A percentile compares a stretch with the other conserved stretches of the same genome.
Conservation (phyloP, 2,329 filamentous ascomycete species). For the Aspergillus clavatus region DNA sequence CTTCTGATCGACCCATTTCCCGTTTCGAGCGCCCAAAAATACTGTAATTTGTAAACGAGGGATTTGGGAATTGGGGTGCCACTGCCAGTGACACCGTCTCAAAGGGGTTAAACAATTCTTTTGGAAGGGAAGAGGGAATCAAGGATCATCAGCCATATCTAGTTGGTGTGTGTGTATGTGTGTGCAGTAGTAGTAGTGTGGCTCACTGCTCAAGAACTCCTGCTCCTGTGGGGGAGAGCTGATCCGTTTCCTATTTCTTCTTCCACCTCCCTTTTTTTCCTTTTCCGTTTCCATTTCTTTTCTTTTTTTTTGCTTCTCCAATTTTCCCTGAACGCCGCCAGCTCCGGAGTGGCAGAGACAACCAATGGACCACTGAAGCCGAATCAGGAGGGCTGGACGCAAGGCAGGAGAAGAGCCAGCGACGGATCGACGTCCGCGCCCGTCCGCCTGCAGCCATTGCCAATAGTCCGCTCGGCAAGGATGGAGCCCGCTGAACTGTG, state of each 20-base stretch:
- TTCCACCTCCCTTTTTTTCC: conserved; percentile 1
- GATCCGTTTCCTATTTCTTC: conserved; percentile 1
- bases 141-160: no score
- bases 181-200: background rate
- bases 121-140: no score
- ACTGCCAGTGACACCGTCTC: conserved; percentile 26
- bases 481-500: no score
- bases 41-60: no score
- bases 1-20: no score
- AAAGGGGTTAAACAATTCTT: conserved; percentile 15
- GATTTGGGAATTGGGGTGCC: conserved; percentile 8
- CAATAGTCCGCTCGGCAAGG: conserved; percentile 35
- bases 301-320: background rate
- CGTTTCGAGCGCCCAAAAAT: no score
- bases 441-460: conserved; percentile 28
- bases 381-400: conserved; percentile 27
- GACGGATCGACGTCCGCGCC: conserved; percentile 35
- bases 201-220: background rate
- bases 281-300: background rate
- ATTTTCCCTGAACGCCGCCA: no score
- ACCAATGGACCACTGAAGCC: no score
- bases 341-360: no score
- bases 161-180: no score
- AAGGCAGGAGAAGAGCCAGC: conserved; percentile 27
- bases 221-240: conserved; percentile 2